These are phyloP conservation scores for Sutorius australiensis DNA, from an alignment of 768 basidiomycete genomes.

Conservation along the genomic window DNA sequence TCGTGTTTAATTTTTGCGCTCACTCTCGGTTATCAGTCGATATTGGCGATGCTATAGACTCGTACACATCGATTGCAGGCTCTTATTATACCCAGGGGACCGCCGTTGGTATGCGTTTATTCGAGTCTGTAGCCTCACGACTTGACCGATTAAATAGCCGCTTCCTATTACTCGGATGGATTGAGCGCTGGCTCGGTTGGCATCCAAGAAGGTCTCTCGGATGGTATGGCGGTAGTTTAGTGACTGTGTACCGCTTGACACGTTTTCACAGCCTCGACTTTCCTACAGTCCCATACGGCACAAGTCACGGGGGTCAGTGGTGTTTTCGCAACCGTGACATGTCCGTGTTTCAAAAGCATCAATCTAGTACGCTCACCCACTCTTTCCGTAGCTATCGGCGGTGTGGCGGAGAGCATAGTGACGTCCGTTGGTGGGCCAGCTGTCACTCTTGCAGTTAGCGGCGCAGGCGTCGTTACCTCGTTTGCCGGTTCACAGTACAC, in stretches of 20 bases:
- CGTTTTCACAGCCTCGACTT: conserved; percentile 16
- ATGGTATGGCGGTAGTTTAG: conserved; percentile 4
- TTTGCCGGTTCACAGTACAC: conserved; percentile 54
- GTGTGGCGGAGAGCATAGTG: conserved; percentile 49
- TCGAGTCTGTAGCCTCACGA: not conserved
- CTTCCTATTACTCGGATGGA: conserved; percentile 15
- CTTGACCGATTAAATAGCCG: conserved; percentile 3
- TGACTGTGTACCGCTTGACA: not conserved
- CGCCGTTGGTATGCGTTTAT: conserved; percentile 13
- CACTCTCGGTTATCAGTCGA: conserved; percentile 5
- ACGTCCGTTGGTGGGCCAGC: conserved; percentile 57
- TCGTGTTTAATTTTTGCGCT: not conserved
- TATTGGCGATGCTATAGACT: conserved; percentile 40
- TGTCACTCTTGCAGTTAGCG: conserved; percentile 52
- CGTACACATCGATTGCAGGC: conserved; percentile 36
- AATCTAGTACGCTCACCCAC: not conserved
- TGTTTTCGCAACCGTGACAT: conserved; percentile 20
- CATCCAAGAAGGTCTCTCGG: conserved; percentile 17
- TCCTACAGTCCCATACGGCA: conserved; percentile 6
- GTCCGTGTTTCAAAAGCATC: conserved; percentile 16
- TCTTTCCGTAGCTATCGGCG: conserved; percentile 46
- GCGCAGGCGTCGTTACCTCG: conserved; percentile 41
- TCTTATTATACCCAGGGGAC: conserved; percentile 31
- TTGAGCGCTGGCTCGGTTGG: conserved; percentile 16
- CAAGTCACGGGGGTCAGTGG: not conserved